Evolutionary conservation across 305 asterid species (phyloP), one percentile per base, ranked within the genome.

Genomic region (Caryopteris hybrid): DNA sequence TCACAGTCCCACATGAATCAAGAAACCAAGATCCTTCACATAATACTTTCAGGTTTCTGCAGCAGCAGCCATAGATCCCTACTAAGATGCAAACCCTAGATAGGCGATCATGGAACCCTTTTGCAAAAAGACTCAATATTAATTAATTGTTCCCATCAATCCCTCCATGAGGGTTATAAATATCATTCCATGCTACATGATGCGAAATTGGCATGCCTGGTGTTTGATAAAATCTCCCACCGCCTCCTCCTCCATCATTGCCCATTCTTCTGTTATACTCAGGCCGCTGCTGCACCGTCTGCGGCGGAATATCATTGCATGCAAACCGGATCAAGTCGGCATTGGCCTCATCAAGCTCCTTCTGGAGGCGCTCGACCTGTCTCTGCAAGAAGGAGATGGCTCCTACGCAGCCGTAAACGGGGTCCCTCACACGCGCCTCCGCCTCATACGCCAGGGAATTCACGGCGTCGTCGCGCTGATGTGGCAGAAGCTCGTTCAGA

Each of bases 401-500:
- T 3, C 96, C 92, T 1, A 90, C 95, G 51, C 97, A 88, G 58
- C 97, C 97, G 46, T 88, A 86, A 8, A 90, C 96, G 4, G 97
- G 97, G 81, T 90, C 94, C 12, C 88, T 55, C 0, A 90, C 90
- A 0, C 97, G 84, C 1, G 94, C 96, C 61, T 86, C 97, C 14
- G 97, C 97, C 79, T 91, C 97, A 12, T 88, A 91, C 21, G 97
- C 97, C 3, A 91, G 85, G 8, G 97, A 90, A 17, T 84, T 84
- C 5, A 88, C 94, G 0, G 95, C 97, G 23, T 90, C 97, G 27
- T 88, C 94, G 23, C 97, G 87, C 46, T 88, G 97, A 64, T 91
- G 89, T 0, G 96, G 95, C 8, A 61, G 84, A 8, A 91, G 88
- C 50, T 91, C 97, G 71, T 85, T 85, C 2, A 91, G 87, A 21